Conservation (phyloP, 495 filamentous ascomycete species). For the Aspergillus diversus region DNA sequence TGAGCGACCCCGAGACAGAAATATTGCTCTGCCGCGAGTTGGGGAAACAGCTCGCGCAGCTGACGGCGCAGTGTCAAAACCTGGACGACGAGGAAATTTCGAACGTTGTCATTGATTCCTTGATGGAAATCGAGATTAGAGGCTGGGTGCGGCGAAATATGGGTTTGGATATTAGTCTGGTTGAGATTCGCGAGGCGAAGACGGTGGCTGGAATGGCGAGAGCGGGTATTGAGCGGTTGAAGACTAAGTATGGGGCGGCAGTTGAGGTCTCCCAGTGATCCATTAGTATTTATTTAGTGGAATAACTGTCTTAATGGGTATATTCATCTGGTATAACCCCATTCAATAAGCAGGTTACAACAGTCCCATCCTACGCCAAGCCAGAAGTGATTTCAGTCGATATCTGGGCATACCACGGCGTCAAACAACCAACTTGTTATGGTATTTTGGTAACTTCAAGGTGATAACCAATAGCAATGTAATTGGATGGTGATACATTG, state of each 20-base stretch:
- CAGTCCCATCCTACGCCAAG: background rate
- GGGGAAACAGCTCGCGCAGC: background rate
- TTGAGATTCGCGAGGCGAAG: conserved; percentile 25
- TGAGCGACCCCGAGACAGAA: background rate
- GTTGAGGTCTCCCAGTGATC: background rate
- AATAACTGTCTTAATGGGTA: background rate
- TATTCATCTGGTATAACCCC: conserved; percentile 1
- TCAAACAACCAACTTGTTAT: background rate
- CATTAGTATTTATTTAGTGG: background rate
- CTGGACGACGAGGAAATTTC: conserved; percentile 35
- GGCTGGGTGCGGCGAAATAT: conserved; percentile 35
- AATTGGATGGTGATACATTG: background rate
- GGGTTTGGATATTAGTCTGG: conserved; percentile 28
- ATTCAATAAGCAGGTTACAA: conserved; percentile 1
- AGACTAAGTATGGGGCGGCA: background rate
- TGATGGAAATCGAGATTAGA: conserved; percentile 42
- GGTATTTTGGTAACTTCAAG: background rate
- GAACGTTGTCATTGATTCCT: conserved; percentile 39
- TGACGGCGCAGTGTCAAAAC: background rate
- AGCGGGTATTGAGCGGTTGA: conserved; percentile 1
- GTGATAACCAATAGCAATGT: background rate
- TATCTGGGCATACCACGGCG: background rate
- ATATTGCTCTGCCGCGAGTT: background rate
- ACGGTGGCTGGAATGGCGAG: conserved; percentile 8
- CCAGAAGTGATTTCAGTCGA: background rate